Evolutionary conservation across 148 eudicot genomes (phyloP), one percentile per base, ranked within the genome.

Genomic region (Persicaria maculosa): DNA sequence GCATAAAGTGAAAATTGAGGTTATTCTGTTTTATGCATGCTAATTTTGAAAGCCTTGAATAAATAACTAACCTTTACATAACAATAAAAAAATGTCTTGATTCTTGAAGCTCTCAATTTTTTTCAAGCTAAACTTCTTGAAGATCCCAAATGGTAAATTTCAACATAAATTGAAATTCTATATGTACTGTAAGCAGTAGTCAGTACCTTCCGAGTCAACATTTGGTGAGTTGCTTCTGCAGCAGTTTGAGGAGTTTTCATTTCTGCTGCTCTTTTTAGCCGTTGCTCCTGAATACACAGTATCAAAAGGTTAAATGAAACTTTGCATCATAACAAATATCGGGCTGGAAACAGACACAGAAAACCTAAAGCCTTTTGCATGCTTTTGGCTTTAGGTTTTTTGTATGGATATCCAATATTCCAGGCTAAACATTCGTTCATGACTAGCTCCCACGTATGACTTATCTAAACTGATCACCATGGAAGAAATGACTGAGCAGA

Each of bases 191-290:
- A 12, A 40, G 46, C 47, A 40, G 19, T 40, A 12, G 15, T n/a
- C 47, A 40, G 19, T 65, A 91, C 97, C 93, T 91, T 91, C 76
- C 79, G 86, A 22, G 81, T 77, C 53, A 86, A 76, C 79, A 84
- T 81, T 72, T 81, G 90, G 59, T 73, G 83, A 65, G 90, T 81
- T 48, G 97, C 97, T 81, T 87, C 93, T 40, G 80, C 81, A 78
- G 92, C 86, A 67, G 89, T 91, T 79, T 81, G 77, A 76, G 89
- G 72, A 81, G 82, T 86, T 74, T 78, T 84, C 61, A 80, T 77
- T 47, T 88, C 91, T 36, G 83, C 86, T 48, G 90, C 83, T 77
- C 88, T 83, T 77, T 87, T 91, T 77, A 80, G 89, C 80, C 79
- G 85, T 67, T 78, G 86, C 80, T 84, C 89, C 97, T 91, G 89